phyloP scores from a whole-genome alignment of 352 stramenopile species.

The Phytophthora sojae region DNA sequence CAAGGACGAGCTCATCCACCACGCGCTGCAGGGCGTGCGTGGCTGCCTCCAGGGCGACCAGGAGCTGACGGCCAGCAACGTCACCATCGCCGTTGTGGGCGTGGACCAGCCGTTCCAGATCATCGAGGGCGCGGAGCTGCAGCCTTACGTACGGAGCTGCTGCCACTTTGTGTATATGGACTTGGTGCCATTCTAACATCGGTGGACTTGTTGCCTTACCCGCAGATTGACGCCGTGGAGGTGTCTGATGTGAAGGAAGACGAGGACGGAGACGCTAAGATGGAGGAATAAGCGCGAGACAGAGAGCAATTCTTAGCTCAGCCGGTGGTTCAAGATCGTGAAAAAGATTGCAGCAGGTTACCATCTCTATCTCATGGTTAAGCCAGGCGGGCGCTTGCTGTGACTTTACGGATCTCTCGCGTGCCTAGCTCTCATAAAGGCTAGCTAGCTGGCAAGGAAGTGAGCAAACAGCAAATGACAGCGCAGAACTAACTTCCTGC shows the following conservation, averaged over 20 bases:
- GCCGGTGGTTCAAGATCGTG: slow-evolving; percentile 3
- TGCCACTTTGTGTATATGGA: background rate
- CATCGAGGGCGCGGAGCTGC: slow-evolving; percentile 94
- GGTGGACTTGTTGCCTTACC: background rate
- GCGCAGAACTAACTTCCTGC: slow-evolving; percentile 22
- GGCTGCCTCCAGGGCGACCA: slow-evolving; percentile 96
- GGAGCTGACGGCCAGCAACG: slow-evolving; percentile 95
- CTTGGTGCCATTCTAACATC: slow-evolving; percentile 2
- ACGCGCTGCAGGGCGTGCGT: slow-evolving; percentile 96
- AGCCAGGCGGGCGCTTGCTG: slow-evolving; percentile 11
- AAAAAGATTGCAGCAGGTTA: slow-evolving; percentile 5
- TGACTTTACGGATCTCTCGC: slow-evolving; percentile 9
- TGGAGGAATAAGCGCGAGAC: slow-evolving; percentile 70
- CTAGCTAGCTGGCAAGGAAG: slow-evolving; percentile 12
- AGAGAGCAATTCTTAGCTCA: slow-evolving; percentile 15
- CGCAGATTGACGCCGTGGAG: slow-evolving; percentile 87
- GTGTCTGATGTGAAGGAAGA: slow-evolving; percentile 84
- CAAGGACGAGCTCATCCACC: slow-evolving; percentile 98
- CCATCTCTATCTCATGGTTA: slow-evolving; percentile 9
- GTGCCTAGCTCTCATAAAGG: slow-evolving; percentile 19
- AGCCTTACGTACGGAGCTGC: slow-evolving; percentile 91
- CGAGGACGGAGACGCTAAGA: slow-evolving; percentile 82
- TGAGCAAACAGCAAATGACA: slow-evolving; percentile 16
- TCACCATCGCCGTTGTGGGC: slow-evolving; percentile 95
- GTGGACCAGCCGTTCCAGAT: slow-evolving; percentile 94